phyloP scores from a whole-genome alignment of 352 stramenopile genomes.

The Phytophthora syringae region DNA sequence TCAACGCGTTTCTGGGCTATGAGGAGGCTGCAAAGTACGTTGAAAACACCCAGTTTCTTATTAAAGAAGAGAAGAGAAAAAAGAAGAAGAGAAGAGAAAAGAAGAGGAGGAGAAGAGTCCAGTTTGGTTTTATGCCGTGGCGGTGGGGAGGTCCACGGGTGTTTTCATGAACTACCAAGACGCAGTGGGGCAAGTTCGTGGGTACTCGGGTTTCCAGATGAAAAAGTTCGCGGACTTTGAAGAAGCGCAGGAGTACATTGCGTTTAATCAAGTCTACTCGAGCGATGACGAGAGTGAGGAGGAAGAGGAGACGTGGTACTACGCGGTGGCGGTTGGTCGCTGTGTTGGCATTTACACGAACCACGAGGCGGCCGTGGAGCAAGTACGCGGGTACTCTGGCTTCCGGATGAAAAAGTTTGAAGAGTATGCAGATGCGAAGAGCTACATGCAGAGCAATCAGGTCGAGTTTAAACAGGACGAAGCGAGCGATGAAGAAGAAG shows the following conservation, averaged over 20 bases:
- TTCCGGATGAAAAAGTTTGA: slow-evolving; percentile 61
- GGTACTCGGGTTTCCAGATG: slow-evolving; percentile 20
- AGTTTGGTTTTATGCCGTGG: slow-evolving; percentile 51
- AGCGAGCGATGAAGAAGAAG: neutral
- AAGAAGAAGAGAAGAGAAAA: neutral
- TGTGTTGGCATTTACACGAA: slow-evolving; percentile 46
- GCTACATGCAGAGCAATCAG: neutral
- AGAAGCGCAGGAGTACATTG: slow-evolving; percentile 18
- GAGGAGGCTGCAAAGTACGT: slow-evolving; percentile 9
- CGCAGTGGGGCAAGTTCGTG: slow-evolving; percentile 13
- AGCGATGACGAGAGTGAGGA: slow-evolving; percentile 18
- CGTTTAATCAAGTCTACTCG: slow-evolving; percentile 19
- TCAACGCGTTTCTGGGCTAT: slow-evolving; percentile 4
- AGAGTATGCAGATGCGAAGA: slow-evolving; percentile 32
- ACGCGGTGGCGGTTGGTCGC: slow-evolving; percentile 54
- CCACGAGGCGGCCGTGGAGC: slow-evolving; percentile 39
- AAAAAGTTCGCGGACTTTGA: slow-evolving; percentile 18
- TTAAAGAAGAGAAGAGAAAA: slow-evolving; percentile 1
- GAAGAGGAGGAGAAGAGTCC: neutral
- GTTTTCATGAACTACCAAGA: slow-evolving; percentile 39
- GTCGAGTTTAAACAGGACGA: neutral
- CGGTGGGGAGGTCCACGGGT: slow-evolving; percentile 45
- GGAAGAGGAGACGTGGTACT: slow-evolving; percentile 35
- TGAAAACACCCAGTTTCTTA: neutral
- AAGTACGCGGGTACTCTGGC: slow-evolving; percentile 49